phyloP scores from a whole-genome alignment of 2,329 filamentous ascomycete genomes.

The Cladorrhinum sp. region DNA sequence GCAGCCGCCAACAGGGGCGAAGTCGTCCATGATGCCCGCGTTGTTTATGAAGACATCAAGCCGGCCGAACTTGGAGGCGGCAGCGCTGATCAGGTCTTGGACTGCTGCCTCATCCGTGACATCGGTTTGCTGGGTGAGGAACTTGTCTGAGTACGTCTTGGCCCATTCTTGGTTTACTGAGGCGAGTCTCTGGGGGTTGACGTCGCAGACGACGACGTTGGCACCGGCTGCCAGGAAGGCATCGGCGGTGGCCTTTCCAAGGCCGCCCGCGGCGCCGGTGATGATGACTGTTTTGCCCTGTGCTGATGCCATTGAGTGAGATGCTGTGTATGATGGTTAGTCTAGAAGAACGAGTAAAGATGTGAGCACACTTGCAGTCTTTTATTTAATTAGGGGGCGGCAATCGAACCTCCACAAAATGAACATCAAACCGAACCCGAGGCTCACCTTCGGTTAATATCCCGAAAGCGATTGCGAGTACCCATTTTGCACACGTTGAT shows the following conservation, averaged over 20 bases:
- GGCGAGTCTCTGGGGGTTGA: conserved; percentile 31
- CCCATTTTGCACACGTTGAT: not conserved
- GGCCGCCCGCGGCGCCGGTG: conserved; percentile 34
- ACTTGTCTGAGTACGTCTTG: conserved; percentile 24
- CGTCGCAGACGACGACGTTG: conserved; percentile 35
- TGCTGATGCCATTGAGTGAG: not conserved
- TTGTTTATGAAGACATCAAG: conserved; percentile 59
- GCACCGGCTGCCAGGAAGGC: conserved; percentile 34
- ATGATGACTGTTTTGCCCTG: conserved; percentile 8
- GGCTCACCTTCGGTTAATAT: not conserved
- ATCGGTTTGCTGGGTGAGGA: conserved; percentile 30
- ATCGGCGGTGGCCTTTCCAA: conserved; percentile 34
- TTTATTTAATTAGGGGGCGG: too few relatives aligned
- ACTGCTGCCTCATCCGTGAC: conserved; percentile 34
- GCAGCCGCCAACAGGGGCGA: conserved; percentile 49
- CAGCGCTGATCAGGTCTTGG: conserved; percentile 29
- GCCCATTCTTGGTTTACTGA: conserved; percentile 28
- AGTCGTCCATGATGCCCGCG: conserved; percentile 55
- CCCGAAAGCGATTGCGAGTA: conserved; percentile 5
- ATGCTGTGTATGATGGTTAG: too few relatives aligned
- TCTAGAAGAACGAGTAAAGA: not conserved
- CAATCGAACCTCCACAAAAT: too few relatives aligned
- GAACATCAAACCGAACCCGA: not conserved
- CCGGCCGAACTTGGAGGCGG: conserved; percentile 32
- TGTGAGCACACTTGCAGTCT: too few relatives aligned